Percentiles rank a stretch among this genome's conserved stretches.
phyloP scores from a whole-genome alignment of 169 alveolate genomes.

The Plasmodium ovale region DNA sequence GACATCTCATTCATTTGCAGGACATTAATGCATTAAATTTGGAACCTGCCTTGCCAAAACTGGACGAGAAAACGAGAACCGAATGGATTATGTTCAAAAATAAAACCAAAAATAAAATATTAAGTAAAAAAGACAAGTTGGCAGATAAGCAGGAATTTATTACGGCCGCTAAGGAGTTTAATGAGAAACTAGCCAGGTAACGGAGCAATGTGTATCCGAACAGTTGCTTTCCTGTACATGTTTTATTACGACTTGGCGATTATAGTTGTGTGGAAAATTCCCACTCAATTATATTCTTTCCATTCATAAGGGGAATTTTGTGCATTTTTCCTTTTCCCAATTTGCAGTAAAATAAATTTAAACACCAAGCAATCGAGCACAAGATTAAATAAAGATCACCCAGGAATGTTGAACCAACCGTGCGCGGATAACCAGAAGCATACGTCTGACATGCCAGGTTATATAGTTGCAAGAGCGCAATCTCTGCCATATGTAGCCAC shows the following conservation, averaged over 20 bases:
- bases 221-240: background rate
- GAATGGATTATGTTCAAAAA: slow-evolving; percentile 76
- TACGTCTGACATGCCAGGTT: slow-evolving; percentile 27
- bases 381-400: slow-evolving; percentile 6
- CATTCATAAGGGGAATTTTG: background rate
- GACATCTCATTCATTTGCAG: slow-evolving; percentile 10
- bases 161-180: slow-evolving; percentile 62
- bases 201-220: background rate
- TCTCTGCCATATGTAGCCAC: no score
- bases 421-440: slow-evolving; percentile 21
- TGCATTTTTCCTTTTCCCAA: background rate
- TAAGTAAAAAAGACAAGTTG: slow-evolving; percentile 51
- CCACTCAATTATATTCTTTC: background rate
- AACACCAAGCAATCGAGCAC: slow-evolving; percentile 25
- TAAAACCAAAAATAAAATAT: slow-evolving; percentile 32
- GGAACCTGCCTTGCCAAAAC: slow-evolving; percentile 78
- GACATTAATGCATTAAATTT: slow-evolving; percentile 80
- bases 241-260: background rate
- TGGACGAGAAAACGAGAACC: slow-evolving; percentile 65
- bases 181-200: slow-evolving; percentile 71
- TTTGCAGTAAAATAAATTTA: slow-evolving; percentile 49
- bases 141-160: slow-evolving; percentile 69
- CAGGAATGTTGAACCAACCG: background rate
- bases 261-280: background rate
- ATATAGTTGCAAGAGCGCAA: no score